Conservation (phyloP, 2,329 filamentous ascomycete genomes). For the Verticillium albo-atrum region DNA sequence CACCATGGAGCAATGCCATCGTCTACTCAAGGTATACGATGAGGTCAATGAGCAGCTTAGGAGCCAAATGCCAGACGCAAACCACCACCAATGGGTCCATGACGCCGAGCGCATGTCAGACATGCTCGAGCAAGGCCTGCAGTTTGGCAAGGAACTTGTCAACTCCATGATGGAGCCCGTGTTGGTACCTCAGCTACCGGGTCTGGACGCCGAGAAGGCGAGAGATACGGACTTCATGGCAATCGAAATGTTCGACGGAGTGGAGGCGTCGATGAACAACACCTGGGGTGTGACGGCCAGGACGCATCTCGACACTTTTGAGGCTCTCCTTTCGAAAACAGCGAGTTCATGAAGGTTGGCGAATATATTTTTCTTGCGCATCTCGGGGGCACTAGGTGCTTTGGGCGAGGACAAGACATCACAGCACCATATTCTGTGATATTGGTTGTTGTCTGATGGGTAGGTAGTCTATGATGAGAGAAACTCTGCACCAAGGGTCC, state of each 20-base stretch:
- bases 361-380: too few relatives aligned
- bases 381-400: background rate
- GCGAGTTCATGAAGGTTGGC: background rate
- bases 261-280: constrained; percentile 12
- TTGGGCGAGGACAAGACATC: too few relatives aligned
- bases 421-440: background rate
- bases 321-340: background rate
- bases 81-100: constrained; percentile 19
- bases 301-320: background rate
- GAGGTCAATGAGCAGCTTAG: background rate
- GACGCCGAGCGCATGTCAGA: constrained; percentile 23
- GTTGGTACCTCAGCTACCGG: constrained; percentile 1
- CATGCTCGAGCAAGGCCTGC: constrained; percentile 20
- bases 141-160: constrained; percentile 16
- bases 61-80: background rate
- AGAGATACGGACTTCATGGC: constrained; percentile 26
- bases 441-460: background rate
- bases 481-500: constrained; percentile 19
- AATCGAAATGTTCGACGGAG: constrained; percentile 24
- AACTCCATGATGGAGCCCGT: constrained; percentile 22
- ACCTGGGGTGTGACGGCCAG: constrained; percentile 23
- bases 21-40: background rate
- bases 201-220: background rate
- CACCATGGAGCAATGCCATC: background rate
- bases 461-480: too few relatives aligned